A percentile compares a stretch with the other conserved stretches of the same genome.
These are phyloP conservation scores for Paramecium caudatum DNA, from an alignment of 73 alveolate species.

Conservation along the genomic window DNA sequence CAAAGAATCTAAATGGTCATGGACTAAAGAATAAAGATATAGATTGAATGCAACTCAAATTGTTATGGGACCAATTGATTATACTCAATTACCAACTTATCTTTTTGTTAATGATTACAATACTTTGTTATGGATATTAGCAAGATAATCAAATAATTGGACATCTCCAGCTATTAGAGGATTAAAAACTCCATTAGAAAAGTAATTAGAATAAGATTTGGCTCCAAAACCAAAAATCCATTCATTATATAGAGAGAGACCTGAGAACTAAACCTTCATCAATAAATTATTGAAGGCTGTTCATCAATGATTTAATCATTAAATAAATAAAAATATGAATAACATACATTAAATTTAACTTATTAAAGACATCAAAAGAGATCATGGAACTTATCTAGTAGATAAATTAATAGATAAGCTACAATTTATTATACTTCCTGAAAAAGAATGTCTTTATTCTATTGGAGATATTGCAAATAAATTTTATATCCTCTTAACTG, in stretches of 20 bases:
- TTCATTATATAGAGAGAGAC: conserved; percentile 58
- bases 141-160: conserved; percentile 4
- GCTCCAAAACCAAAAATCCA: conserved; percentile 20
- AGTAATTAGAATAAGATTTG: neutral
- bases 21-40: conserved; percentile 63
- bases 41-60: conserved; percentile 44
- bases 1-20: conserved; percentile 57
- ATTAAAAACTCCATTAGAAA: conserved; percentile 23
- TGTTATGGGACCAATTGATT: conserved; percentile 6
- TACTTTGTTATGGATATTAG: conserved; percentile 10
- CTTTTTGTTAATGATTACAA: conserved; percentile 27
- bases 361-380: conserved; percentile 6
- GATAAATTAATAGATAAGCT: neutral
- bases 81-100: neutral
- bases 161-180: conserved; percentile 56
- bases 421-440: neutral
- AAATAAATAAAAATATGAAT: neutral
- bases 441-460: neutral
- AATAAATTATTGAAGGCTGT: conserved; percentile 43
- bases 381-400: neutral
- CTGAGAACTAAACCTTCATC: conserved; percentile 39
- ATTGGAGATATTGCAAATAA: conserved; percentile 3
- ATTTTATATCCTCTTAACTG: neutral
- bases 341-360: conserved; percentile 5
- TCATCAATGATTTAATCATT: conserved; percentile 37